These are phyloP conservation scores for Leccinum sublutescens DNA, from an alignment of 768 basidiomycete genomes.

Conservation along the genomic window DNA sequence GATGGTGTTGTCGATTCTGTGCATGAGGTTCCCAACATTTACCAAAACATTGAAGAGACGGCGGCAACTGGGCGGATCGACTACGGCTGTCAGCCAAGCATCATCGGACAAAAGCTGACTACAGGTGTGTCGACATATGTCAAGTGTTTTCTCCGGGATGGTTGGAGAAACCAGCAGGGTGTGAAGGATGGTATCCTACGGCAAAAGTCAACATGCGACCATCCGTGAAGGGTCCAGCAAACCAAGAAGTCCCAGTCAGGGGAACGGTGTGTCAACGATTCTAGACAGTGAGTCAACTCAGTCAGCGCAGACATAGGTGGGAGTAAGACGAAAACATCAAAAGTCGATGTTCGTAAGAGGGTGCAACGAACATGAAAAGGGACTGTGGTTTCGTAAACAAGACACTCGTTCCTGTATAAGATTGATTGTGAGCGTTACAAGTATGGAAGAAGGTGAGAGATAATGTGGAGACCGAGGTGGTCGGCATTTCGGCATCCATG, in stretches of 20 bases:
- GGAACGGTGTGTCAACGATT: conserved; percentile 21
- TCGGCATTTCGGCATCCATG: conserved; percentile 35
- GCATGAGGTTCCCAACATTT: conserved; percentile 39
- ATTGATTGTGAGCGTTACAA: conserved; percentile 30
- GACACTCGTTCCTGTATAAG: conserved; percentile 31
- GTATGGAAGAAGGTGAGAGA: conserved; percentile 31
- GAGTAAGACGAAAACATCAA: conserved; percentile 16
- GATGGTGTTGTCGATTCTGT: conserved; percentile 27
- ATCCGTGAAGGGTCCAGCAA: conserved; percentile 10
- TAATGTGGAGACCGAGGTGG: conserved; percentile 32
- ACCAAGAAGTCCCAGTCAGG: conserved; percentile 35
- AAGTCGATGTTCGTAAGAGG: conserved; percentile 13
- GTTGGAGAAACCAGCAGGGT: conserved; percentile 26
- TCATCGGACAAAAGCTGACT: conserved; percentile 31
- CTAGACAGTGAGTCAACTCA: conserved; percentile 27
- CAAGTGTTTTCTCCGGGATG: conserved; percentile 31
- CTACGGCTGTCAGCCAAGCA: conserved; percentile 19
- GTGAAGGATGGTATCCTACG: conserved; percentile 26
- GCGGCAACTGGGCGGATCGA: conserved; percentile 35
- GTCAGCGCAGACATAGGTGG: conserved; percentile 24
- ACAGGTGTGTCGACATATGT: conserved; percentile 33
- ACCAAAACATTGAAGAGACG: conserved; percentile 47
- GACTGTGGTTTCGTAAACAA: conserved; percentile 30
- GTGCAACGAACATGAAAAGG: conserved; percentile 19
- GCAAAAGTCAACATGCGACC: conserved; percentile 13